Evolutionary conservation across 495 filamentous ascomycete species (phyloP).

Genomic region (Staphylotrichum longicolle): DNA sequence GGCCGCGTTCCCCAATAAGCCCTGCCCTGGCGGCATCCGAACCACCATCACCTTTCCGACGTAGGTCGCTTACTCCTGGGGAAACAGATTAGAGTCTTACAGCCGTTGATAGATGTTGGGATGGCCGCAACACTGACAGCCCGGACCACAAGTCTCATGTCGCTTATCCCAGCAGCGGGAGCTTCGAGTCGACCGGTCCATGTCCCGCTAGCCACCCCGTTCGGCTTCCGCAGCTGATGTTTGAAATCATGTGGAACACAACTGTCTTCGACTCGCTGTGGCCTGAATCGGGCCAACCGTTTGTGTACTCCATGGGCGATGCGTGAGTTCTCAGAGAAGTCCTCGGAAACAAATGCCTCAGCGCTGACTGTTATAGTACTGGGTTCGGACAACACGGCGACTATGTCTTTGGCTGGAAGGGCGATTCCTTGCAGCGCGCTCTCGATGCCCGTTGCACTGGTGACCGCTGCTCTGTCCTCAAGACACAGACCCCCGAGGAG

Average conservation of each 20-base stretch:
- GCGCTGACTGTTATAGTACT: slow-evolving; percentile 21
- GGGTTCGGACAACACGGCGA: slow-evolving; percentile 51
- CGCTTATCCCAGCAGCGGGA: slow-evolving; percentile 43
- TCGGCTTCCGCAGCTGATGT: slow-evolving; percentile 49
- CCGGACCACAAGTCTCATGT: slow-evolving; percentile 53
- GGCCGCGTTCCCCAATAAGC: slow-evolving; percentile 39
- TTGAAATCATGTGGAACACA: slow-evolving; percentile 52
- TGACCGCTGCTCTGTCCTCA: slow-evolving; percentile 39
- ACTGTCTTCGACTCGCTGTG: slow-evolving; percentile 43
- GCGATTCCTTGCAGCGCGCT: slow-evolving; percentile 47
- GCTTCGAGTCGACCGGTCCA: slow-evolving; percentile 38
- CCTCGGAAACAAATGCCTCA: no score
- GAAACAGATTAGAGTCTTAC: not conserved
- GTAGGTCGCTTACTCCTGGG: slow-evolving; percentile 8
- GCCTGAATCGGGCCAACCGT: slow-evolving; percentile 46
- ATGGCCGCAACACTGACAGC: slow-evolving; percentile 54
- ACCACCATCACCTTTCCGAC: slow-evolving; percentile 51
- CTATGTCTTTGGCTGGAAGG: slow-evolving; percentile 55
- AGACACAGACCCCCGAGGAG: slow-evolving; percentile 33
- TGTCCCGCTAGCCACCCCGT: slow-evolving; percentile 50
- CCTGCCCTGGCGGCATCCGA: slow-evolving; percentile 49
- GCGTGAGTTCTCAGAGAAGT: slow-evolving; percentile 20
- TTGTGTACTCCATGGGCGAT: slow-evolving; percentile 52
- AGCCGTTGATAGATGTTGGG: slow-evolving; percentile 42
- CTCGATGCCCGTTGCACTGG: slow-evolving; percentile 48